Base-by-base conservation (phyloP, 441 rosid species). In the Corymbia citriodora region DNA sequence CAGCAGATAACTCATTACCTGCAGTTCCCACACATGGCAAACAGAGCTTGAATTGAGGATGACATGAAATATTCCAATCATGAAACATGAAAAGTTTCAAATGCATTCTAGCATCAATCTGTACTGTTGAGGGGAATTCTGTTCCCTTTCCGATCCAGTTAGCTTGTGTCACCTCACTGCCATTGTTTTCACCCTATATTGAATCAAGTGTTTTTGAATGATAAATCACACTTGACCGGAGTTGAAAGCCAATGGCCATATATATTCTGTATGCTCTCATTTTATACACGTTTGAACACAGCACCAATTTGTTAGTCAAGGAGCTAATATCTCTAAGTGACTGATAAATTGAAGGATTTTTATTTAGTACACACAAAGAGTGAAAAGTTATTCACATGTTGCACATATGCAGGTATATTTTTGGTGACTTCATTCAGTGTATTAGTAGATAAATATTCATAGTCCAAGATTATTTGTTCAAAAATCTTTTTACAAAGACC, bases 1-100 rank as follows among this genome's bases (percentile, higher is more conserved):
- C 90, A 96, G 96, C 92, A 98, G 99, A 94, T 97, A 98, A 18
- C 96, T 93, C 90, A 98, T 55, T 81, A 96, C 87, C 99, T 97
- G 95, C 94, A 40, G 83, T 74, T 74, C 50, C 92, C 55, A 40
- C 79, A 89, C 50, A 74, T 29, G 40, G 29, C 49, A 21, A 15
- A 19, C 48, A 59, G 19, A 31, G 36, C 55, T 55, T 50, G 36
- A 25, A 55, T 45, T 55, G 65, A 89, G 81, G 45, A 88, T 11
- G 53, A 88, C 36, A 50, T 25, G 7, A 86, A 86, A 29, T 86
- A 50, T 86, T 52, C 83, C 83, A 21, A 74, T 74, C 29, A 74
- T 40, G 52, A 23, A 57, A 55, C 87, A 40, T 45, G 17, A 29
- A n/a, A 23, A 81, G 72, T 33, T 50, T 82, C 88, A 57, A 81